These are phyloP conservation scores for Gymnopilus junonius DNA, from an alignment of 768 basidiomycete genomes.

Conservation along the genomic window DNA sequence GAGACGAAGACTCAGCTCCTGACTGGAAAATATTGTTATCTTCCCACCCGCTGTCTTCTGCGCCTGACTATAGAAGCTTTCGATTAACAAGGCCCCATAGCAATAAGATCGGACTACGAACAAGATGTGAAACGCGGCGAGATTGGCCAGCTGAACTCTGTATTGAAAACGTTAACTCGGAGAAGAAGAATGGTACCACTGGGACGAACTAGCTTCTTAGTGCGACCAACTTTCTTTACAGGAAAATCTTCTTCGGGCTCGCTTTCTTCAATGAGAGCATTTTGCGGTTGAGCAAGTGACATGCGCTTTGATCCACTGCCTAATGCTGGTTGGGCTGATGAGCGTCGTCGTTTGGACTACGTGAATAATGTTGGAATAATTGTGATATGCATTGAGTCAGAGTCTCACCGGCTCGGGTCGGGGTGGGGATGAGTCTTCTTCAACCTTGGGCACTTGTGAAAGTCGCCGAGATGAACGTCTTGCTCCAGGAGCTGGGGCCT, in stretches of 20 bases:
- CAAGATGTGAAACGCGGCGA: slow-evolving; percentile 58
- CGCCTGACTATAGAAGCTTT: slow-evolving; percentile 24
- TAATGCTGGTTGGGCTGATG: slow-evolving; percentile 75
- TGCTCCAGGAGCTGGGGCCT: slow-evolving; percentile 16
- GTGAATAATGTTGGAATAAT: slow-evolving; percentile 14
- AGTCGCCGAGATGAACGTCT: slow-evolving; percentile 60
- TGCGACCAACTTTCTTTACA: slow-evolving; percentile 61
- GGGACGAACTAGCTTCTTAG: slow-evolving; percentile 56
- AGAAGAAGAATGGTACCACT: neutral
- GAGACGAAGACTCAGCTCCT: slow-evolving; percentile 88
- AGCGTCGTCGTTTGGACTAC: slow-evolving; percentile 80
- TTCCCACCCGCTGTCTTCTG: slow-evolving; percentile 86
- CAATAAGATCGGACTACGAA: slow-evolving; percentile 21
- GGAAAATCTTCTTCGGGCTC: slow-evolving; percentile 69
- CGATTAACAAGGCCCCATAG: slow-evolving; percentile 10
- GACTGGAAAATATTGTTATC: slow-evolving; percentile 92
- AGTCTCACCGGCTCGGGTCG: slow-evolving; percentile 61
- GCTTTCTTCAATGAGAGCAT: slow-evolving; percentile 69
- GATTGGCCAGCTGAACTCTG: slow-evolving; percentile 55
- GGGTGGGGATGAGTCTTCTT: slow-evolving; percentile 40
- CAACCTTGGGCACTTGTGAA: slow-evolving; percentile 61
- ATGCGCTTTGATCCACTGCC: slow-evolving; percentile 52
- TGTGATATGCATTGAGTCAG: slow-evolving; percentile 9
- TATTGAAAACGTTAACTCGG: slow-evolving; percentile 8
- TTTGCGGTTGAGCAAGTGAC: slow-evolving; percentile 38